Base-by-base conservation (phyloP, 2,329 filamentous ascomycete species). In the Aspergillus tubingensis region DNA sequence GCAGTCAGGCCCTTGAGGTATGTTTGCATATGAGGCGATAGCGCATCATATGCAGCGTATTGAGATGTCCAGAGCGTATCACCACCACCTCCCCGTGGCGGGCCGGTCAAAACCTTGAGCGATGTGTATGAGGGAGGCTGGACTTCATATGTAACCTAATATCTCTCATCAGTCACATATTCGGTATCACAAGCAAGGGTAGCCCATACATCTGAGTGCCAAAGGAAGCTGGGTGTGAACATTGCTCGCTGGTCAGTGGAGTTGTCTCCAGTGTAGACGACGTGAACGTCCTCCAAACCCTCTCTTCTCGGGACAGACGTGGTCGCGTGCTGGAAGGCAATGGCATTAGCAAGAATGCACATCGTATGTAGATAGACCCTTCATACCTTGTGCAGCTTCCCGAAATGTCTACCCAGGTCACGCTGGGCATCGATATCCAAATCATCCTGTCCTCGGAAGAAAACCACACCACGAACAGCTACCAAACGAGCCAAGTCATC, bases 41-140 rank as follows among this genome's bases (percentile, higher is more conserved):
- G 79, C 19, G 80, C 76, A 63, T 86, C 85, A 63, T 86, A 87
- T 32, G 83, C 81, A 6, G 83, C 85, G 64, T 86, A 86, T 65
- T 84, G 82, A 0, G 81, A 84, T 1, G 83, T 81, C 83, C 83
- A 86, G 43, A 85, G 78, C 0, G 83, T 86, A 64, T 85, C 83
- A 38, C 83, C 83, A 21, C 84, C 84, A 10, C 81, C 84, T 25
- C 84, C 84, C 6, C 77, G 76, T 6, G 83, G 81, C 38, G 84
- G 84, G 1, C 82, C 82, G 1, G 78, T 77, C 7, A 86, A 76
- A 2, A 86, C 72, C 67, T 84, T 85, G 19, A 86, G 74, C 2
- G 79, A 82, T 8, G 83, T 86, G 69, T 85, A 86, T 2, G 83
- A 85, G 8, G 83, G 83, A 17, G 84, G 83, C 69, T 85, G 83